phyloP scores from a whole-genome alignment of 1,139 yeast species.

The Geotrichum phurueaensis region DNA sequence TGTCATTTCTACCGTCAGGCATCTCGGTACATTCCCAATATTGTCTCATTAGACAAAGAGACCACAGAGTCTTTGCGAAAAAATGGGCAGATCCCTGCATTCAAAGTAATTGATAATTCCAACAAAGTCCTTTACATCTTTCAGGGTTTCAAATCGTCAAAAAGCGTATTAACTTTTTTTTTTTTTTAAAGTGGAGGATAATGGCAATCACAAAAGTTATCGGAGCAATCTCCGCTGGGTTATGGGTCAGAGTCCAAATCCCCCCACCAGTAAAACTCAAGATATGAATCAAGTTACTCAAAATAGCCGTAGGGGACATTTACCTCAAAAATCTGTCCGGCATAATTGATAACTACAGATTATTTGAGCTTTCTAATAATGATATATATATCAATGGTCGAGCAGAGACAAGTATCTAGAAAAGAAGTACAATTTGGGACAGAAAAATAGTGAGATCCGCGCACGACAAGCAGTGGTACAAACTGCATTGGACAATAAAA shows the following conservation, averaged over 20 bases:
- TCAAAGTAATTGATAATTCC: conserved; percentile 49
- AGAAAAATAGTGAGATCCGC: conserved; percentile 56
- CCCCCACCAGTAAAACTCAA: conserved; percentile 43
- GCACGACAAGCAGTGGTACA: conserved; percentile 40
- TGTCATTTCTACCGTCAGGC: conserved; percentile 55
- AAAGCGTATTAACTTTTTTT: conserved; percentile 7
- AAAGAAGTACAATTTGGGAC: conserved; percentile 50
- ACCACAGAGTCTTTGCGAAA: conserved; percentile 45
- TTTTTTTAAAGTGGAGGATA: conserved; percentile 2
- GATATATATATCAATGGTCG: conserved; percentile 60
- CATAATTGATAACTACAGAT: conserved; percentile 53
- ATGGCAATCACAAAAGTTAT: conserved; percentile 51
- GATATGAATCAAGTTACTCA: conserved; percentile 1
- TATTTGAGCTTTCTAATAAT: conserved; percentile 56
- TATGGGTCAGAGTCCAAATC: conserved; percentile 51
- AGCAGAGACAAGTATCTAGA: conserved; percentile 53
- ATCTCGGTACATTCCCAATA: conserved; percentile 51
- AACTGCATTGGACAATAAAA: conserved; percentile 38
- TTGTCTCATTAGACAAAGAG: conserved; percentile 41
- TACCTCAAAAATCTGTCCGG: conserved; percentile 55
- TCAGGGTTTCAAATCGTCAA: conserved; percentile 6
- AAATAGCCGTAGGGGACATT: conserved; percentile 59
- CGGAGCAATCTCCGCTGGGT: conserved; percentile 54
- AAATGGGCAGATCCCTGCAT: conserved; percentile 54
- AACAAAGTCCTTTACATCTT: conserved; percentile 20